phyloP scores from a whole-genome alignment of 345 rosid species.

The Isatis tinctoria region DNA sequence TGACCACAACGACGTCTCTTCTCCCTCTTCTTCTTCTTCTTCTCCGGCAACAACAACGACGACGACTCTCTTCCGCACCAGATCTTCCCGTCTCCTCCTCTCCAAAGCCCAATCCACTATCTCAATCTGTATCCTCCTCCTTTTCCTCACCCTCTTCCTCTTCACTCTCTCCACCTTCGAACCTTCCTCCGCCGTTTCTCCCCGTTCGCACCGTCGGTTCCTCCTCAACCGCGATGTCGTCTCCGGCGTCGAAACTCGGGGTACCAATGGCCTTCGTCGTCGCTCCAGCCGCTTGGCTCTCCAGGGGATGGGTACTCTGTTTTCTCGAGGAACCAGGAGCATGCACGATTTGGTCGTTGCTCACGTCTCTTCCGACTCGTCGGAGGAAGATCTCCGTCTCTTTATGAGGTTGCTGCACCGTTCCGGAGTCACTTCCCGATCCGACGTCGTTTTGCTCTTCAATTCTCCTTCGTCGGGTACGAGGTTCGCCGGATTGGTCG shows the following conservation, averaged over 20 bases:
- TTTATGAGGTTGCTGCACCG: slow-evolving; percentile 60
- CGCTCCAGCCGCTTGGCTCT: slow-evolving; percentile 8
- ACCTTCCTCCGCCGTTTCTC: slow-evolving; percentile 34
- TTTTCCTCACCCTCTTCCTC: slow-evolving; percentile 67
- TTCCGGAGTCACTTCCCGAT: slow-evolving; percentile 59
- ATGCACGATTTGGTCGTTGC: slow-evolving; percentile 44
- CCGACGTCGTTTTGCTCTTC: slow-evolving; percentile 61
- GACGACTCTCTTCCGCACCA: slow-evolving; percentile 43
- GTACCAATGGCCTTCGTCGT: background rate
- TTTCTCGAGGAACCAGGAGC: slow-evolving; percentile 26
- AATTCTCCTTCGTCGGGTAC: slow-evolving; percentile 24
- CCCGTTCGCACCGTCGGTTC: slow-evolving; percentile 29
- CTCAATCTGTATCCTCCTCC: slow-evolving; percentile 66
- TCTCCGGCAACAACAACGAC: slow-evolving; percentile 34
- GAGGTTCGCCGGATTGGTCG: slow-evolving; percentile 40
- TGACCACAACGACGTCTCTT: slow-evolving; percentile 26
- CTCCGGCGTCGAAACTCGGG: background rate
- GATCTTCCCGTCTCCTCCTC: slow-evolving; percentile 42
- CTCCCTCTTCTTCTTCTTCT: slow-evolving; percentile 3
- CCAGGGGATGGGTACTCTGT: slow-evolving; percentile 37
- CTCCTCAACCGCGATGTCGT: slow-evolving; percentile 30
- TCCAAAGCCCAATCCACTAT: slow-evolving; percentile 78
- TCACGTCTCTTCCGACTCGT: slow-evolving; percentile 54
- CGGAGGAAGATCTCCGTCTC: slow-evolving; percentile 49
- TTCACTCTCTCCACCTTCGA: slow-evolving; percentile 93